Percentiles rank a stretch among this genome's conserved stretches.
Evolutionary conservation across 495 filamentous ascomycete species (phyloP).

Genomic region (Thozetella sp.): DNA sequence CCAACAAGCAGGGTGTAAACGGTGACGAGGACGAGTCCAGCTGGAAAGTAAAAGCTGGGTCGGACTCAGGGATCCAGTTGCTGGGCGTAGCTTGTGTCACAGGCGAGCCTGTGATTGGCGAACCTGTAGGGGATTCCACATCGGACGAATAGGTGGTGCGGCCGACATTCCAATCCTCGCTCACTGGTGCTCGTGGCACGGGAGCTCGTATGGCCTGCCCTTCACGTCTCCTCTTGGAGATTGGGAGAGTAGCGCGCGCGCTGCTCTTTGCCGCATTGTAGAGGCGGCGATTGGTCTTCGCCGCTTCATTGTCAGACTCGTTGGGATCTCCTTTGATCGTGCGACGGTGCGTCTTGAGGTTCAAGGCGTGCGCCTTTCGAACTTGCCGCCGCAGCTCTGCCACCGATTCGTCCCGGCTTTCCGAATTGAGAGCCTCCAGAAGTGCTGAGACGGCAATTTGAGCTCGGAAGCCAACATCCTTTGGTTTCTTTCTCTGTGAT

Average conservation of each 20-base stretch:
- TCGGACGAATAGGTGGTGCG: background rate
- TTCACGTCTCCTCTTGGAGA: background rate
- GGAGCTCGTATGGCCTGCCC: background rate
- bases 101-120: background rate
- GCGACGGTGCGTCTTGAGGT: background rate
- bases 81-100: background rate
- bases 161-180: background rate
- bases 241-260: background rate
- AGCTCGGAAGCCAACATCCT: background rate
- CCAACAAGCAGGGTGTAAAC: background rate
- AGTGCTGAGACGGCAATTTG: background rate
- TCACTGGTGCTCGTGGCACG: background rate
- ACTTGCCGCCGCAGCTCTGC: background rate
- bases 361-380: background rate
- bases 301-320: background rate
- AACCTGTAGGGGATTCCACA: background rate
- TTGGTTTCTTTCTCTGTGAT: background rate
- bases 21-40: background rate
- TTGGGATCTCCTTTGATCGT: background rate
- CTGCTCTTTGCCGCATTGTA: background rate
- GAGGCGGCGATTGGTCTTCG: background rate
- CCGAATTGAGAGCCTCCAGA: background rate
- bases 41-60: background rate
- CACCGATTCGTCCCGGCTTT: background rate
- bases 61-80: background rate